phyloP scores from a whole-genome alignment of 1,139 yeast genomes.

The Lodderomyces parapsilosis region DNA sequence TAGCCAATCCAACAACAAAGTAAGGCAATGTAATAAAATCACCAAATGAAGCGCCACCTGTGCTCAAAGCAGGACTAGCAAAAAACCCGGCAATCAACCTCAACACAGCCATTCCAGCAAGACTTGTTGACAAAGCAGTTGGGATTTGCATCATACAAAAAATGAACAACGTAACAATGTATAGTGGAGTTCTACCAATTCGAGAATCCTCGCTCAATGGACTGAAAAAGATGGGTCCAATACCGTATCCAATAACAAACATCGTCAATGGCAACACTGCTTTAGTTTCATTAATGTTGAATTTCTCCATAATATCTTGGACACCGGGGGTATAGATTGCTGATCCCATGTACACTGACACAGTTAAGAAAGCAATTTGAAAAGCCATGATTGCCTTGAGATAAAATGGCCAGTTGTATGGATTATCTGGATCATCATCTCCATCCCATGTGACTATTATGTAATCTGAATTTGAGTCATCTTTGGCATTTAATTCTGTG shows the following conservation, averaged over 20 bases:
- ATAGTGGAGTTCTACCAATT: constrained; percentile 53
- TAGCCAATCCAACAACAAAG: constrained; percentile 27
- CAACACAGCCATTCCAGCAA: constrained; percentile 31
- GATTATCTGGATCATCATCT: constrained; percentile 31
- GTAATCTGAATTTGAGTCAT: constrained; percentile 1
- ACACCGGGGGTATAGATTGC: constrained; percentile 32
- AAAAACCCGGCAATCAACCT: constrained; percentile 36
- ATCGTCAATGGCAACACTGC: constrained; percentile 43
- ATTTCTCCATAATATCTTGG: constrained; percentile 38
- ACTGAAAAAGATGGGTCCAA: constrained; percentile 54
- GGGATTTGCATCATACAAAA: constrained; percentile 35
- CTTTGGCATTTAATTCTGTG: not conserved
- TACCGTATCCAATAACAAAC: constrained; percentile 54
- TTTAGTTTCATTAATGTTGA: constrained; percentile 40
- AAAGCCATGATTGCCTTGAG: constrained; percentile 20
- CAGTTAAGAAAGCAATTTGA: constrained; percentile 23
- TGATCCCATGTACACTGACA: constrained; percentile 27
- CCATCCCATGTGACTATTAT: constrained; percentile 25
- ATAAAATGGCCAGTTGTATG: constrained; percentile 27
- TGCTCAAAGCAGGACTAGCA: constrained; percentile 35
- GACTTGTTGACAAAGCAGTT: constrained; percentile 29
- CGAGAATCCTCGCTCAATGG: constrained; percentile 51
- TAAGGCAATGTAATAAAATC: constrained; percentile 26
- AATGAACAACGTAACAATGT: constrained; percentile 27
- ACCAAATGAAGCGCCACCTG: constrained; percentile 37